Evolutionary conservation across 2,329 filamentous ascomycete species (phyloP), one percentile per base, ranked within the genome.

Genomic region (Juglanconis sp.): DNA sequence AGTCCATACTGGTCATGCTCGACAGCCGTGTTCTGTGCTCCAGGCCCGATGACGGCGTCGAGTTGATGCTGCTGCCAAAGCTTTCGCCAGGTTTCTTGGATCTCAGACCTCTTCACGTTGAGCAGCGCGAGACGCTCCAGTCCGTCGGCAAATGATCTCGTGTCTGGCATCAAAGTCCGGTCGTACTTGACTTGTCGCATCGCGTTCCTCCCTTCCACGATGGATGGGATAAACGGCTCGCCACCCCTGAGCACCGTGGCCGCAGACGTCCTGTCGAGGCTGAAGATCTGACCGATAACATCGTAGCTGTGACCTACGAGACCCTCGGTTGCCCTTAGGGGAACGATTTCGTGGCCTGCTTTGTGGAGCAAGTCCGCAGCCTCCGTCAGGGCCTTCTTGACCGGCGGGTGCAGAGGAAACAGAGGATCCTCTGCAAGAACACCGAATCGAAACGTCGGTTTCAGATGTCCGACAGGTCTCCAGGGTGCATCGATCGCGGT

Each of bases 1-100:
- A 60, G 35, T 4, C 63, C 64, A 6, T 63, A 63, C 42, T 51
- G 47, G 15, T 65, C 64, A 35, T 65, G 64, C 56, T 65, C 61
- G 6, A 65, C 54, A 3, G 61, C 64, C 8, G 64, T 65, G 11
- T 32, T 61, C 58, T 62, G 63, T 5, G 61, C 61, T 2, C 50
- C 51, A 3, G 64, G 64, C 8, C 55, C 56, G 9, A 65, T 55
- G 3, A 65, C 57, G 7, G 63, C 64, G 35, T 65, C 64, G 3
- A 65, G 48, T 4, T 48, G 17, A 15, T 56, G 59, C 3, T n/a
- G 13, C 5, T 24, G 52, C 64, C 64, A 65, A 5, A 56, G 35
- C 48, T 49, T 49, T 17, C 56, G 59, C 64, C 64, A 65, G 10
- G 42, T n/a, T 15, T 57, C 63, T 30, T 56, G 53, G 3, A 65